Evolutionary conservation across 2,329 filamentous ascomycete genomes (phyloP), one percentile per base, ranked within the genome.

Genomic region (Daldinia eschscholtzii): DNA sequence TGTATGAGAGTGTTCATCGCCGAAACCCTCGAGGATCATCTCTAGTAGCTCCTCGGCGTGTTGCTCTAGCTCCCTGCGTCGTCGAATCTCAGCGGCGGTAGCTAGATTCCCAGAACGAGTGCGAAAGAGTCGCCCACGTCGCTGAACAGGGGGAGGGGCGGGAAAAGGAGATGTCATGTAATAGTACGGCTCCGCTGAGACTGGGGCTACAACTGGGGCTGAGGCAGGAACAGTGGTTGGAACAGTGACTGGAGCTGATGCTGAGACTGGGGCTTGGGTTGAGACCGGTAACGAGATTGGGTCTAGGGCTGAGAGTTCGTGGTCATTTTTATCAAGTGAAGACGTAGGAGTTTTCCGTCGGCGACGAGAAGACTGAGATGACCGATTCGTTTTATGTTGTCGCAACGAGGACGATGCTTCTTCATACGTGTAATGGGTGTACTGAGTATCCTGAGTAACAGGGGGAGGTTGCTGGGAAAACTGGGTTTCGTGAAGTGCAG

Each of bases 1-100:
- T 33, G 65, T 58, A n/a, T 33, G 52, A 5, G 50, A 52, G n/a
- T 9, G 33, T 3, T 64, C 59, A 6, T 75, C 74, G 5, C 76
- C 76, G 5, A 83, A 79, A 2, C 79, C 81, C 2, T 81, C 77
- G 5, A 83, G 55, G 0, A 83, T 74, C 13, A 78, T 73, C 20
- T 78, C 75, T 23, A 82, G 71, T 1, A 81, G 68, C 26, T 78
- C 78, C 5, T 79, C 76, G 30, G 58, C 67, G 23, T 71, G 58
- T 13, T 26, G 39, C 26, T 80, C 75, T 0, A 70, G 63, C 33
- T 75, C 57, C 67, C 73, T 72, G n/a, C 72, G 72, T 13, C 61
- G 57, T 35, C 72, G 62, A 10, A 78, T 62, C 57, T 79, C 72
- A 30, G 71, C 66, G 10, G 63, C 64, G 23, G 48, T 76, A 2